Evolutionary conservation across 352 stramenopile genomes (phyloP), one percentile per base, ranked within the genome.

Genomic region (Ophiocytium majus): DNA sequence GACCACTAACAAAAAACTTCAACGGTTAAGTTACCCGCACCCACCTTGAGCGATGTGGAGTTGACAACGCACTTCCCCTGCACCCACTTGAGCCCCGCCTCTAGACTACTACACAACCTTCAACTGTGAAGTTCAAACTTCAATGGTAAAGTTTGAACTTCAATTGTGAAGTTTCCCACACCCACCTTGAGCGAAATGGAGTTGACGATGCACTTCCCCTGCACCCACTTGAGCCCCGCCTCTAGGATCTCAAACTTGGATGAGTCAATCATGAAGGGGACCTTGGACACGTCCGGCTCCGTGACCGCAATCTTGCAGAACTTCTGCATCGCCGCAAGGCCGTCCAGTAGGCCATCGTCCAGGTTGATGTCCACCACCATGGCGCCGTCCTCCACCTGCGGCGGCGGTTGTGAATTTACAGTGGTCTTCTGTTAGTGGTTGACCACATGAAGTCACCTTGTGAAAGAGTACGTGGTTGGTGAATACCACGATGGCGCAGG

Each of bases 301-400:
- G 95, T 98, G 32, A 98, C 94, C 32, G 95, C 95, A 89, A 98
- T 98, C 91, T 98, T 98, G 10, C 98, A 90, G 91, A 98, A 98
- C 83, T 97, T 97, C 85, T 98, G 93, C 96, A 98, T 98, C 10
- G 95, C 95, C 5, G 94, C 92, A 74, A 98, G 88, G 79, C 96
- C 95, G 87, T 98, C 96, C 49, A 98, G 89, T 91, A 98, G 96
- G 85, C 96, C 96, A 88, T 98, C 96, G 88, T 98, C 96, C n/a
- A 98, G 94, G 90, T 98, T 98, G 85, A 98, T 96, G 90, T 98
- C 95, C 89, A 98, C 96, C 10, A 98, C 95, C 92, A 98, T 96
- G 33, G 96, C 96, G 76, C 96, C 96, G 86, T 98, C 96, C 83
- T 98, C 96, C 5, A 98, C 95, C 83, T 87, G 31, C 28, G 50